Evolutionary conservation across 768 basidiomycete genomes (phyloP), one percentile per base, ranked within the genome.

Genomic region (Amylocystis lapponica): DNA sequence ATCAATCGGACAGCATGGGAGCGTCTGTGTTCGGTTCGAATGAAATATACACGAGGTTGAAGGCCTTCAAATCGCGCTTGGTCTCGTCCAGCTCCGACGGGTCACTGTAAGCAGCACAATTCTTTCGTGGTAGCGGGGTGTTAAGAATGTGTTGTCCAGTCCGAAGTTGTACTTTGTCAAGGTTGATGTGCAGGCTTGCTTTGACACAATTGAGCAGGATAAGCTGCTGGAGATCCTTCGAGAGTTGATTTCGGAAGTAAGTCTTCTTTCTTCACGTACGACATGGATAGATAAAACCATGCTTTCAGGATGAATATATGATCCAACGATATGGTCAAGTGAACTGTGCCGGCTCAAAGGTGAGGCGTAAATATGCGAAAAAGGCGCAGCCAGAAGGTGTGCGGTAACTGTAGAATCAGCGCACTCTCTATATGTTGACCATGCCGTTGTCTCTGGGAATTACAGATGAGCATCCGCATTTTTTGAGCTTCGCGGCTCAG

Each of bases 81-180:
- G 55, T 37, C 25, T 33, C 43, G 36, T n/a, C 30, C n/a, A 34
- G 41, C 19, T 13, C 22, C n/a, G 22, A 42, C 16, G 17, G 25
- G 14, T 25, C 16, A 30, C 32, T 42, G 41, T 42, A n/a, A 3
- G 41, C 12, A 30, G 12, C 23, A 3, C 4, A 16, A 12, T 14
- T 39, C 8, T 17, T 14, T 11, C 39, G 26, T 11, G 5, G 7
- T 14, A 17, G 16, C 22, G 10, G n/a, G 5, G 27, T 30, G 6
- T 13, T 14, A 10, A 11, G 29, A 21, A 6, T 14, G 31, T 10
- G 20, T 26, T n/a, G 17, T 23, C 22, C 39, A 95, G 94, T 27
- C 91, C 94, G 0, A 81, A 81, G 49, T 63, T 98, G 5, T 98
- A 93, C 63, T 95, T 99, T 54, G 94, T 93, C 39, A 99, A 99